phyloP scores from a whole-genome alignment of 352 stramenopile species.

The Phytophthora nicotianae region DNA sequence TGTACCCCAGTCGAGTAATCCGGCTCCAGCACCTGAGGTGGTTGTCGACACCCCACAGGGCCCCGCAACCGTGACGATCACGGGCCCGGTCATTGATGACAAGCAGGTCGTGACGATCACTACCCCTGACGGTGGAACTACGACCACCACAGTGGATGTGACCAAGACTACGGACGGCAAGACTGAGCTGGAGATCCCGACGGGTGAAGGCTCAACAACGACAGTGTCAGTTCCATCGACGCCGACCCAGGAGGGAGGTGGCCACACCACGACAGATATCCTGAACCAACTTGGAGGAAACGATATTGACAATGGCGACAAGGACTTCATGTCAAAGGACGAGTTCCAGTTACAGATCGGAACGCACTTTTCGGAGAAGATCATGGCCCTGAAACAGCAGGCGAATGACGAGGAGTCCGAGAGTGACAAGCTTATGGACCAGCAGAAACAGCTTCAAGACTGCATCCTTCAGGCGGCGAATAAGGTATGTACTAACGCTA shows the following conservation, averaged over 20 bases:
- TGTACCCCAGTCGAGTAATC: neutral
- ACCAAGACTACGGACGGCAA: neutral
- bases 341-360: conserved; percentile 46
- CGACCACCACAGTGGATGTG: conserved; percentile 5
- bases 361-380: conserved; percentile 34
- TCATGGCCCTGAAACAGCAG: conserved; percentile 28
- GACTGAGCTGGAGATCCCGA: conserved; percentile 13
- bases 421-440: conserved; percentile 20
- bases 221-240: conserved; percentile 4
- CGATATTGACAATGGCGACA: conserved; percentile 16
- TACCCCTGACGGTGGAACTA: conserved; percentile 3
- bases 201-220: conserved; percentile 12
- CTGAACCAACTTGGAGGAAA: conserved; percentile 12
- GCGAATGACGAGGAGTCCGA: conserved; percentile 30
- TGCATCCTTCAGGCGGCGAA: conserved; percentile 52
- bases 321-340: conserved; percentile 52
- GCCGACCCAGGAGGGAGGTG: neutral
- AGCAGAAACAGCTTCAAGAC: conserved; percentile 41
- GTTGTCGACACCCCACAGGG: conserved; percentile 6
- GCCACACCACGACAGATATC: conserved; percentile 13
- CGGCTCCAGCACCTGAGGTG: neutral
- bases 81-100: conserved; percentile 4
- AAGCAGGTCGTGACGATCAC: conserved; percentile 21
- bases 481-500: conserved; percentile 35
- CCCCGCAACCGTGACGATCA: neutral